Evolutionary conservation across 176 grass and related monocot species (phyloP), one percentile per base, ranked within the genome.

Genomic region (Phragmites australis): DNA sequence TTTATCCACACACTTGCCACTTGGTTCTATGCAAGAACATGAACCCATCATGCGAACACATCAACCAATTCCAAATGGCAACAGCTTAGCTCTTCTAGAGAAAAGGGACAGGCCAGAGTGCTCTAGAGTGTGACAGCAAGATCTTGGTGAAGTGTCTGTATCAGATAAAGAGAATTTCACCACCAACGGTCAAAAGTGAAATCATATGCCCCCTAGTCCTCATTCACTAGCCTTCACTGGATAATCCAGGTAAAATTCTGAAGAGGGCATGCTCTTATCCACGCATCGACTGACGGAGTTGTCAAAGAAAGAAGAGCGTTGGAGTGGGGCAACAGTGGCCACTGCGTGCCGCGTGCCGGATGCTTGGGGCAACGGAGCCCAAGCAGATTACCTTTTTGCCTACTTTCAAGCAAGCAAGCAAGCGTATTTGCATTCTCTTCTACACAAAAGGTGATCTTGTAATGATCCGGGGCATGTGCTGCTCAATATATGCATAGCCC

Each of bases 81-180:
- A 14, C 65, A 70, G 11, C 44, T 62, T n/a, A 49, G 34, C 4
- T 48, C 64, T 8, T 21, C 17, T 34, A 61, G 32, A 31, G 30
- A 50, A 47, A 48, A 23, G 17, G 14, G 82, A 84, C 74, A 78
- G 65, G 37, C 74, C 34, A 78, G 54, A 62, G n/a, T 26, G 31
- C 44, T 85, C 53, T 47, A 43, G 73, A 85, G 12, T 6, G 43
- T 40, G 44, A 78, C 32, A 43, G n/a, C 16, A 52, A 76, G 26
- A 85, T 85, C 30, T 17, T 31, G 83, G 74, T 71, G 18, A 52
- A 78, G 65, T 14, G 83, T 85, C 83, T 21, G 23, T 11, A 32
- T 78, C 83, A 78, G 45, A 71, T 58, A 57, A 64, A 10, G 4
- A 76, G 39, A 25, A 68, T 59, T 49, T 48, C 14, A 9, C 50